A percentile compares a stretch with the other conserved stretches of the same genome.
Evolutionary conservation across 2,329 filamentous ascomycete species (phyloP).

Genomic region (Diaporthe vaccinii): DNA sequence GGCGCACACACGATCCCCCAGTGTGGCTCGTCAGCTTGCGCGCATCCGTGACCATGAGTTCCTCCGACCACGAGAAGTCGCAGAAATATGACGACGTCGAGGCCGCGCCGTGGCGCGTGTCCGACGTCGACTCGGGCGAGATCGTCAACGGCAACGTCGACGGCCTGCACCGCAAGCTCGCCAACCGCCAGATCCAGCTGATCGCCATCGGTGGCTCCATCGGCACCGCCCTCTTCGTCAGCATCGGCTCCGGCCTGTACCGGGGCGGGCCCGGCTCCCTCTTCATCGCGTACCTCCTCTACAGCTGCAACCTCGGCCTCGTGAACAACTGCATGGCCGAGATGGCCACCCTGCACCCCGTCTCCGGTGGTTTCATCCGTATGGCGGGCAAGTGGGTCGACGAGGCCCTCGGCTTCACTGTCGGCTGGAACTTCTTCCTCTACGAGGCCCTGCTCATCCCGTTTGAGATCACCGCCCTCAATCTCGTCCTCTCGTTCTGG

Average conservation of each 20-base stretch:
- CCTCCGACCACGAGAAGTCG: conserved; percentile 30
- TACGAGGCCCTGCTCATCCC: conserved; percentile 58
- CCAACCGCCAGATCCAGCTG: conserved; percentile 69
- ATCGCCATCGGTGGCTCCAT: conserved; percentile 72
- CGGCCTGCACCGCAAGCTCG: conserved; percentile 60
- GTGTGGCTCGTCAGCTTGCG: neutral
- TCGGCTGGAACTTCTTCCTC: conserved; percentile 59
- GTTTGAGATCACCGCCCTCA: conserved; percentile 57
- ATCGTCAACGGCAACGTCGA: conserved; percentile 39
- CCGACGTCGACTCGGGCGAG: conserved; percentile 31
- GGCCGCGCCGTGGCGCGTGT: neutral
- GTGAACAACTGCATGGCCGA: conserved; percentile 77
- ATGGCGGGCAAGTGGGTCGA: conserved; percentile 76
- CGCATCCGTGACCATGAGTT: conserved; percentile 26
- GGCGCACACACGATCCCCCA: neutral
- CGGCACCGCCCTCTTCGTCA: conserved; percentile 71
- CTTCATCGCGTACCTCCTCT: conserved; percentile 70
- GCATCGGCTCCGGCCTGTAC: conserved; percentile 68
- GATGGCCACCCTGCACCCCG: conserved; percentile 74
- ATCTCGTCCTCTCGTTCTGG: conserved; percentile 62
- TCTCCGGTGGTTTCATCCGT: conserved; percentile 74
- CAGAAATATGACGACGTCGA: conserved; percentile 37
- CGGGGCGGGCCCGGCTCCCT: conserved; percentile 62
- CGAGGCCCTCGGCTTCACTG: conserved; percentile 73
- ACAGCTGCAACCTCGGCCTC: conserved; percentile 67